Evolutionary conservation across 345 rosid species (phyloP), one percentile per base, ranked within the genome.

Genomic region (Fremontodendron californicum): DNA sequence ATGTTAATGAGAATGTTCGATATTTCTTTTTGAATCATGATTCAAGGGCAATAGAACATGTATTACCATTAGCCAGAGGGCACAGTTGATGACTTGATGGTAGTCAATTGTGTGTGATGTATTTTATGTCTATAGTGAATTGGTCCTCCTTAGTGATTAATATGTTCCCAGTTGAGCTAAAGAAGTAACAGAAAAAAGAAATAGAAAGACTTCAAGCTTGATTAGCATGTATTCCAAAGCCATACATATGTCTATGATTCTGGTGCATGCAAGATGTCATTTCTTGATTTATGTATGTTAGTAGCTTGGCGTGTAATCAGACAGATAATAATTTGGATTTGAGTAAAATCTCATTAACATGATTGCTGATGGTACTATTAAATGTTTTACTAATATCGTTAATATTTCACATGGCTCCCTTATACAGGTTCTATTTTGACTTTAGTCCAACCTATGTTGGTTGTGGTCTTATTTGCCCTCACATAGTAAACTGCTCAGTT

Each of bases 391-490:
- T 71, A 25, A 16, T 29, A 61, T 60, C 27, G n/a, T 60, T 29
- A 31, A 29, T 70, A 39, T 29, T 58, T 64, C 23, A 67, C 39
- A 25, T 39, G 61, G 39, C 46, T 86, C 37, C 77, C 45, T 33
- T 49, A 0, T 79, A 49, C 91, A 94, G 98, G 86, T 94, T 94
- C 78, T 94, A 90, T 85, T 94, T 92, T 69, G 95, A 92, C 87
- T 94, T 94, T 78, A 90, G 93, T 86, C 97, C 98, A 74, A 94
- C 97, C 71, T 92, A 88, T 86, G 89, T 94, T 86, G 98, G 98
- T 83, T 94, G 97, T 70, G 98, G 98, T 68, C 94, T 94, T 78
- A 92, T 94, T 78, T 94, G 98, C 78, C 96, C 98, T 62, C 98
- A 92, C 86, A 87, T 92, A 71, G 98, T 94, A 70, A 94, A 92